Percentiles rank a stretch among this genome's conserved stretches.
phyloP scores from a whole-genome alignment of 202 grass and related monocot species.

The Panicum hallii region DNA sequence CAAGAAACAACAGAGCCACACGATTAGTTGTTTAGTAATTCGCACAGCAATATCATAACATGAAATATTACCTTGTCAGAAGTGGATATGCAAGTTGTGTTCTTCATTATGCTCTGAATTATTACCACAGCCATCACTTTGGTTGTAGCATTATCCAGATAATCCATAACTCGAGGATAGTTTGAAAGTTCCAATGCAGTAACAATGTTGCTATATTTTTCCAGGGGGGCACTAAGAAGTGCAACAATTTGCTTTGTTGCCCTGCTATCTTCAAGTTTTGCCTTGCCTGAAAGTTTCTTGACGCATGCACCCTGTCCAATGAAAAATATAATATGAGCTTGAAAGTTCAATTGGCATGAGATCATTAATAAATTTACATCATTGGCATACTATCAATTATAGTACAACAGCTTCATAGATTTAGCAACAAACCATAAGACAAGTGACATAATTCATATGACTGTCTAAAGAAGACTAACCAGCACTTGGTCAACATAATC shows the following conservation, averaged over 20 bases:
- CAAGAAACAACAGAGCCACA: constrained; percentile 48
- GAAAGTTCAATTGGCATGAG: constrained; percentile 5
- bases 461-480: constrained; percentile 58
- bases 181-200: constrained; percentile 98
- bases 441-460: constrained; percentile 14
- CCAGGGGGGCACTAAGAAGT: constrained; percentile 95
- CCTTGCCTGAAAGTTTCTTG: constrained; percentile 97
- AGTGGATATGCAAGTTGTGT: constrained; percentile 90
- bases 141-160: constrained; percentile 94
- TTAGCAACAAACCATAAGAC: constrained; percentile 17
- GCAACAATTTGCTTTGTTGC: constrained; percentile 99
- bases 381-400: background rate
- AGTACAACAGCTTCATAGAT: background rate
- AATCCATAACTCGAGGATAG: constrained; percentile 99
- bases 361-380: constrained; percentile 12
- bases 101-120: constrained; percentile 99
- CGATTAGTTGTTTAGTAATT: constrained; percentile 14
- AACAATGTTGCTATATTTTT: constrained; percentile 98
- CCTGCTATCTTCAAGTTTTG: constrained; percentile 92
- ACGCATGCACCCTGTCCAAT: constrained; percentile 89
- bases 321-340: constrained; percentile 46
- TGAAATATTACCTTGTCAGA: constrained; percentile 85
- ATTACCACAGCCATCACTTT: constrained; percentile 99
- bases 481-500: constrained; percentile 99
- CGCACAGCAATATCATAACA: background rate